Percentiles rank a stretch among this genome's conserved stretches.
phyloP scores from a whole-genome alignment of 345 rosid genomes.

The Erodium maritimum region DNA sequence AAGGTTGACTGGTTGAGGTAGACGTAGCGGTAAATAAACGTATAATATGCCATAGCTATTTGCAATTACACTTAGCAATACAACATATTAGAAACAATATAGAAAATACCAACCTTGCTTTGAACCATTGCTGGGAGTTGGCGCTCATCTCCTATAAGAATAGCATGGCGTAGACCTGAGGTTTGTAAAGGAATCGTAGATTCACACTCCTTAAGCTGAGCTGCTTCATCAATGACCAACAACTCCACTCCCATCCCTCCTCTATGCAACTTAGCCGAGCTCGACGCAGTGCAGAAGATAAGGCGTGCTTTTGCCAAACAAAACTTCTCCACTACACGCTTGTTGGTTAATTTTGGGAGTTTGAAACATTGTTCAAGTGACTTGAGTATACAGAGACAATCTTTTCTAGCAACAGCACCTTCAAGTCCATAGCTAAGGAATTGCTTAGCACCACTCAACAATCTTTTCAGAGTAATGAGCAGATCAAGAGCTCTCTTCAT shows the following conservation, averaged over 20 bases:
- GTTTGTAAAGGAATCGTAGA: constrained; percentile 38
- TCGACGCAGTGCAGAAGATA: constrained; percentile 35
- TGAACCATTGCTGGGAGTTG: constrained; percentile 42
- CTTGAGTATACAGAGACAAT: constrained; percentile 6
- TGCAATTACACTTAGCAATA: too few species aligned
- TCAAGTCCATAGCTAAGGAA: neutral
- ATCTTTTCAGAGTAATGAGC: neutral
- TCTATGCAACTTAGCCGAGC: constrained; percentile 24
- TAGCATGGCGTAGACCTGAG: constrained; percentile 25
- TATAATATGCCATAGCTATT: too few species aligned
- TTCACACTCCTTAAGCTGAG: constrained; percentile 49
- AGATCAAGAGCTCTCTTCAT: neutral
- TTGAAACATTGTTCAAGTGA: constrained; percentile 4
- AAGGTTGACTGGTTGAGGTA: too few species aligned
- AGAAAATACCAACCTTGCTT: constrained; percentile 19
- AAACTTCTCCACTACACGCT: neutral
- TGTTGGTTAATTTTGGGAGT: neutral
- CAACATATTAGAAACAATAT: neutral
- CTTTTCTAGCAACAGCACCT: neutral
- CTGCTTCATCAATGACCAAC: constrained; percentile 44
- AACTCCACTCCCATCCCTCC: constrained; percentile 8
- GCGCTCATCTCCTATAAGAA: constrained; percentile 37
- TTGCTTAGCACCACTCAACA: neutral
- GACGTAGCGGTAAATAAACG: too few species aligned
- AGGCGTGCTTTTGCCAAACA: constrained; percentile 25